Base-by-base conservation (phyloP, 2,329 filamentous ascomycete genomes). In the Claviceps cyperi region DNA sequence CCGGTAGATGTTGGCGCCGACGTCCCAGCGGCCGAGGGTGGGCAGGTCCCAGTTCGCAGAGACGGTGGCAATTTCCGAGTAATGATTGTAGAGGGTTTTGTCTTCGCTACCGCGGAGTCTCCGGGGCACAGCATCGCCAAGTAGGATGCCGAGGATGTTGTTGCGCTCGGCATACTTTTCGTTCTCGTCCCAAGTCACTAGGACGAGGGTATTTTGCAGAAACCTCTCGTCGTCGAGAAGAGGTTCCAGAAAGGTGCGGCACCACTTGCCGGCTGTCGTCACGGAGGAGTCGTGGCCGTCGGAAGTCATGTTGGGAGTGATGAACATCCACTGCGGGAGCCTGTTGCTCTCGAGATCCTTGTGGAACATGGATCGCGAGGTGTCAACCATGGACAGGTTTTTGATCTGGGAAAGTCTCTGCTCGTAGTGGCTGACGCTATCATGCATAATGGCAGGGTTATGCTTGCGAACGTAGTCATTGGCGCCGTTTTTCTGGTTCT, bases 391-490 rank as follows among this genome's bases (percentile, higher is more conserved):
- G 45, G 65, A 67, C 52, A 86, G 70, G 67, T 87, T 89, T 74
- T 91, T 91, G 65, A 86, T 82, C 61, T 80, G 74, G 5, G 76
- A 73, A 1, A 86, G 70, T 24, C 84, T 80, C 19, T 78, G 71
- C 28, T 72, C 64, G 47, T 73, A 75, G 48, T 73, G 69, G 51
- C 81, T 75, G 48, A 85, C 73, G 37, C 76, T 78, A 62, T 88
- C 75, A 66, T 78, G 86, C 50, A 83, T 70, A 51, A 90, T 69
- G 15, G 73, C 66, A 46, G 77, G 70, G 65, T 90, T 88, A 69
- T 92, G 86, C 69, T 92, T 91, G 60, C 87, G 81, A 7, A 91
- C 85, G 62, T 92, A 92, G 67, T 83, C 79, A 59, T 89, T 85
- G 46, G 75, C 73, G 32, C 77, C 75, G 2, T 75, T 85, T 56